phyloP scores from a whole-genome alignment of 352 stramenopile genomes.

The Peronospora farinosa region DNA sequence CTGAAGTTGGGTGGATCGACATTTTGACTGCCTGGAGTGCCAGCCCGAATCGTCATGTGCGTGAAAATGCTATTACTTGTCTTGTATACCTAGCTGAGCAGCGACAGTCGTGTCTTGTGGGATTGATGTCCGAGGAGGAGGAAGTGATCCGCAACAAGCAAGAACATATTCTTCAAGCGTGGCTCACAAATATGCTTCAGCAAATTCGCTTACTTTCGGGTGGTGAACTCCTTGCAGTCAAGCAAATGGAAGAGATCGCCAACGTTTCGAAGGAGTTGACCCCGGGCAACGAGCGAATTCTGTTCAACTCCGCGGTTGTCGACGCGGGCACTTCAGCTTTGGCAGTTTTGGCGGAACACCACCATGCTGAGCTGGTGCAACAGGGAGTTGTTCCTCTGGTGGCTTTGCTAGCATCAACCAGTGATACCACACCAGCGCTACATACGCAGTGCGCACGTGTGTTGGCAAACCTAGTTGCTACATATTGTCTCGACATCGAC shows the following conservation, averaged over 20 bases:
- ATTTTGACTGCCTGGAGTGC: slow-evolving; percentile 69
- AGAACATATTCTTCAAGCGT: slow-evolving; percentile 67
- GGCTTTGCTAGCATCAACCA: slow-evolving; percentile 42
- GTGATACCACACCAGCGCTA: slow-evolving; percentile 20
- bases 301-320: slow-evolving; percentile 65
- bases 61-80: slow-evolving; percentile 57
- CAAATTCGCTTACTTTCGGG: slow-evolving; percentile 51
- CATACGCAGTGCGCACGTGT: slow-evolving; percentile 63
- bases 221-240: slow-evolving; percentile 64
- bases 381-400: slow-evolving; percentile 59
- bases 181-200: slow-evolving; percentile 72
- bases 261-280: slow-evolving; percentile 67
- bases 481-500: slow-evolving; percentile 42
- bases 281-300: slow-evolving; percentile 64
- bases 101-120: slow-evolving; percentile 1
- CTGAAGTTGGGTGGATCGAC: slow-evolving; percentile 76
- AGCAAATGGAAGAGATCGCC: slow-evolving; percentile 72
- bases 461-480: slow-evolving; percentile 66
- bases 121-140: slow-evolving; percentile 8
- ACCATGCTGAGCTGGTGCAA: slow-evolving; percentile 57
- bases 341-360: slow-evolving; percentile 57
- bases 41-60: slow-evolving; percentile 47
- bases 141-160: slow-evolving; percentile 33
- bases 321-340: slow-evolving; percentile 60
- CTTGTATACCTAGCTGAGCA: slow-evolving; percentile 59